A percentile compares a stretch with the other conserved stretches of the same genome.
Conservation (phyloP, 257 asterid species). For the Petrea volubilis region DNA sequence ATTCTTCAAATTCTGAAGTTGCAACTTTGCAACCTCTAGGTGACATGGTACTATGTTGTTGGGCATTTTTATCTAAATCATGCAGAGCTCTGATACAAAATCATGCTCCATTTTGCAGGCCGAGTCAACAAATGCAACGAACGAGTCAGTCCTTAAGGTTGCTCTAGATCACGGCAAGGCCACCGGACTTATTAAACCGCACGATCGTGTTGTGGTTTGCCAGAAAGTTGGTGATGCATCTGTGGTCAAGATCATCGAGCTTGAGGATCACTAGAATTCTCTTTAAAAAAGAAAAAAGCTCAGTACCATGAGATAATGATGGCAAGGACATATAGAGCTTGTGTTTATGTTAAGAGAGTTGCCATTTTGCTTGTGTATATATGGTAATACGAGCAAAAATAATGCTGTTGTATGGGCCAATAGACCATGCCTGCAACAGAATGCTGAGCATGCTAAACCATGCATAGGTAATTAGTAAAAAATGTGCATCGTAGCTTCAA, state of each 20-base stretch:
- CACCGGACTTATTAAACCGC: constrained; percentile 56
- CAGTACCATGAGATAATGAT: too few species aligned
- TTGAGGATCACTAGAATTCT: constrained; percentile 36
- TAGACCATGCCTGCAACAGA: too few species aligned
- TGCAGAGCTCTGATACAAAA: not conserved
- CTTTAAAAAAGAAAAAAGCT: too few species aligned
- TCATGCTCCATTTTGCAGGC: constrained; percentile 40
- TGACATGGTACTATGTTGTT: too few species aligned
- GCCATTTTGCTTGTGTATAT: not conserved
- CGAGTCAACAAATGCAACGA: constrained; percentile 57
- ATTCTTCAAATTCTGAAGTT: too few species aligned
- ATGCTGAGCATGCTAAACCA: too few species aligned
- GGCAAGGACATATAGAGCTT: too few species aligned
- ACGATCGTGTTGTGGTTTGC: constrained; percentile 60
- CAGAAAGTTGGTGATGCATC: constrained; percentile 74
- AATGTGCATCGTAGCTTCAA: too few species aligned
- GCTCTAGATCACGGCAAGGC: constrained; percentile 71
- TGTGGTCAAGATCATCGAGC: constrained; percentile 68
- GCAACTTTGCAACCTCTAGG: too few species aligned
- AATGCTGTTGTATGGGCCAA: too few species aligned
- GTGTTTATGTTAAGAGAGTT: not conserved
- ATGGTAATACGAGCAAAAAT: not conserved
- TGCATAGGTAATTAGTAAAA: too few species aligned
- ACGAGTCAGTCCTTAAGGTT: constrained; percentile 54
- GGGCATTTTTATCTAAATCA: too few species aligned